Evolutionary conservation across 257 asterid species (phyloP).

Genomic region (Salvia hispanica): DNA sequence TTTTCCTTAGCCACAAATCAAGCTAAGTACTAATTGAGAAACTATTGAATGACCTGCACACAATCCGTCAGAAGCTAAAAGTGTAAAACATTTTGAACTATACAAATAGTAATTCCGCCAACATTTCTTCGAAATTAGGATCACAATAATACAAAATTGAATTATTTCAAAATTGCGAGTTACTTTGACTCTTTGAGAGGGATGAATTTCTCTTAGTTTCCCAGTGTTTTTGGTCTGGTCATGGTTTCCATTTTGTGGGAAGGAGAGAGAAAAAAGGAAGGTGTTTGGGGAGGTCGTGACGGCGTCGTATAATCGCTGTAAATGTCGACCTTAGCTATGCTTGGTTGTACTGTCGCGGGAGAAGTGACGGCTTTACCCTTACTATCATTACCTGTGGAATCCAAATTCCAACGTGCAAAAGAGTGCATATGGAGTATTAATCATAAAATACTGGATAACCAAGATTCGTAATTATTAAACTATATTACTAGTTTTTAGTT

Average conservation of each 20-base stretch:
- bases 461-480: neutral
- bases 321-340: conserved; percentile 34
- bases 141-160: neutral
- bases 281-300: conserved; percentile 37
- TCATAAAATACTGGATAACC: too few relatives aligned
- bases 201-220: conserved; percentile 18
- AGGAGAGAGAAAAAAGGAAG: conserved; percentile 15
- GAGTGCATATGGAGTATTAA: neutral
- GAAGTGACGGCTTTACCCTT: conserved; percentile 37
- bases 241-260: neutral
- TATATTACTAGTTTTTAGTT: too few relatives aligned
- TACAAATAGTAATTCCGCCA: neutral
- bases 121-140: conserved; percentile 7
- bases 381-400: too few relatives aligned
- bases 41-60: conserved; percentile 20
- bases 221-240: conserved; percentile 9
- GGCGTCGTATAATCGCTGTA: conserved; percentile 38
- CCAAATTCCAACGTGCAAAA: neutral
- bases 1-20: conserved; percentile 20
- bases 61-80: conserved; percentile 10
- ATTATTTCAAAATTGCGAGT: conserved; percentile 7
- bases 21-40: conserved; percentile 14
- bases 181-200: neutral
- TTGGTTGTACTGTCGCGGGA: conserved; percentile 39
- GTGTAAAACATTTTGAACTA: neutral